These are phyloP conservation scores for Starmerella kuoi DNA, from an alignment of 805 yeast species.

Conservation along the genomic window DNA sequence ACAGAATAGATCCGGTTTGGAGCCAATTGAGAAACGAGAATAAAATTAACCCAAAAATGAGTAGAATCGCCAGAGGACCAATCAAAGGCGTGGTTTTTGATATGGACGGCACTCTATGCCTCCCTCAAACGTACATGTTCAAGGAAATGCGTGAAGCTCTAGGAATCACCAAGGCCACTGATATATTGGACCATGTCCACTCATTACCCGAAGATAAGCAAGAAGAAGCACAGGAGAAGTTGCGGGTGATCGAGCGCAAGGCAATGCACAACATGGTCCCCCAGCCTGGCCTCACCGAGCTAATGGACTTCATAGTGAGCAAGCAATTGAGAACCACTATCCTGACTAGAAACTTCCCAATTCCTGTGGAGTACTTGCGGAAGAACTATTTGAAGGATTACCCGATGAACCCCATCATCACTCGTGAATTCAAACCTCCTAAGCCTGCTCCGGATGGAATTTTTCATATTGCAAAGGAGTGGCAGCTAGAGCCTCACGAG, in stretches of 20 bases:
- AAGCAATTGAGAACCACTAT: constrained; percentile 38
- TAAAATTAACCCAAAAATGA: too few species aligned
- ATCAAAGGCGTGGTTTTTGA: constrained; percentile 53
- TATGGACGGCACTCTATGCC: constrained; percentile 68
- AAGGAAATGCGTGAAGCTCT: constrained; percentile 48
- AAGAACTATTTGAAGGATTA: constrained; percentile 34
- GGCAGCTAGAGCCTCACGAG: constrained; percentile 38
- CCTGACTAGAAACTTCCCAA: constrained; percentile 48
- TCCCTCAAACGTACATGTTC: constrained; percentile 39
- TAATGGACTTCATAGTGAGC: constrained; percentile 30
- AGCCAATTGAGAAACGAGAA: too few species aligned
- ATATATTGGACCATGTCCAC: constrained; percentile 42
- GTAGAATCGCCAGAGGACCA: too few species aligned
- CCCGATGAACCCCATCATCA: constrained; percentile 40
- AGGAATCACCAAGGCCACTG: constrained; percentile 37
- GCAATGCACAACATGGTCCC: constrained; percentile 49
- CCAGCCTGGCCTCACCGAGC: constrained; percentile 36
- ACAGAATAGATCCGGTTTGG: too few species aligned
- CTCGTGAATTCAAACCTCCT: constrained; percentile 54
- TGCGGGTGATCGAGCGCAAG: constrained; percentile 43
- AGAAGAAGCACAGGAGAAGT: constrained; percentile 35
- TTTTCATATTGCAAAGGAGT: constrained; percentile 39
- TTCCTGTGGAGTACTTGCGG: constrained; percentile 45
- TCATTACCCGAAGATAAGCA: constrained; percentile 33
- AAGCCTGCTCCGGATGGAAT: constrained; percentile 59